phyloP scores from a whole-genome alignment of 768 basidiomycete species.

The Lactarius vividus region DNA sequence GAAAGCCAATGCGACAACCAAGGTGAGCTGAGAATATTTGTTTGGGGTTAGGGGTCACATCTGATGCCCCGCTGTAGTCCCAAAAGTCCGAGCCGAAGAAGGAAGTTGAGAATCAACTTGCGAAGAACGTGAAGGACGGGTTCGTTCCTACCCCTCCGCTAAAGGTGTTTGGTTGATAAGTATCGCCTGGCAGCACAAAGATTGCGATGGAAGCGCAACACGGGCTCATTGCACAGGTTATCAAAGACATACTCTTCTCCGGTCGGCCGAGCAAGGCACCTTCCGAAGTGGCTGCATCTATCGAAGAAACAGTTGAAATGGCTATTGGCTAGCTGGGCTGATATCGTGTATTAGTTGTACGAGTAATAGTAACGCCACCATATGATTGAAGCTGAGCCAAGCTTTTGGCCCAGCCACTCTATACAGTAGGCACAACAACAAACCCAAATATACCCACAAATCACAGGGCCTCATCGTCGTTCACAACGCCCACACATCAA shows the following conservation, averaged over 20 bases:
- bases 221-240: slow-evolving; percentile 87
- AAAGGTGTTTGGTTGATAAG: background rate
- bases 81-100: slow-evolving; percentile 72
- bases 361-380: slow-evolving; percentile 16
- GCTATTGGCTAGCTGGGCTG: slow-evolving; percentile 18
- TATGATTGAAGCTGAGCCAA: slow-evolving; percentile 7
- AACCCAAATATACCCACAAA: slow-evolving; percentile 18
- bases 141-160: background rate
- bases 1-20: slow-evolving; percentile 46
- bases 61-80: slow-evolving; percentile 6
- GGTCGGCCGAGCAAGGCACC: slow-evolving; percentile 37
- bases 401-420: slow-evolving; percentile 12
- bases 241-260: slow-evolving; percentile 92
- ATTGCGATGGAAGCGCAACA: slow-evolving; percentile 92
- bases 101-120: slow-evolving; percentile 75
- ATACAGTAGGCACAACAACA: slow-evolving; percentile 15
- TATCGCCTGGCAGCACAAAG: slow-evolving; percentile 56
- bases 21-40: slow-evolving; percentile 37
- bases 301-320: slow-evolving; percentile 21
- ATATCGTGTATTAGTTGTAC: background rate
- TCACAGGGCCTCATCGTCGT: slow-evolving; percentile 28
- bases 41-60: background rate
- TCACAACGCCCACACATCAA: slow-evolving; percentile 33
- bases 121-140: slow-evolving; percentile 92
- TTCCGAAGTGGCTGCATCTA: slow-evolving; percentile 10